phyloP scores from a whole-genome alignment of 257 asterid genomes.

The Rehmannia glutinosa region DNA sequence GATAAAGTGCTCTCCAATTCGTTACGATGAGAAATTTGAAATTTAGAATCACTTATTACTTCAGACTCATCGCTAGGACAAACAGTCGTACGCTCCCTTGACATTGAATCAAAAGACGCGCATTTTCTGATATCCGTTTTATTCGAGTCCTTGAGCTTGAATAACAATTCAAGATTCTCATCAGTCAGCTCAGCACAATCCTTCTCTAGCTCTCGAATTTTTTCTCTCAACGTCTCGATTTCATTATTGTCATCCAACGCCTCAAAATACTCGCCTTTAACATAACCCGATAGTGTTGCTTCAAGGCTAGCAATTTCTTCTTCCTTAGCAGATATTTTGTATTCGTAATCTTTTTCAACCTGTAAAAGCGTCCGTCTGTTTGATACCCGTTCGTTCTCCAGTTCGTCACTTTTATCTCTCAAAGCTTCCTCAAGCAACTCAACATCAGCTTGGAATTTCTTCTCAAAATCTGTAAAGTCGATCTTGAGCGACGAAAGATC shows the following conservation, averaged over 20 bases:
- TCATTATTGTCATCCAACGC: conserved; percentile 17
- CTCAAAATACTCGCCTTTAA: conserved; percentile 10
- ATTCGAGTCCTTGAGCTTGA: conserved; percentile 66
- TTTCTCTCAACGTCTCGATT: conserved; percentile 50
- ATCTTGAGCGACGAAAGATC: conserved; percentile 41
- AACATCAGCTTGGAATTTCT: conserved; percentile 31
- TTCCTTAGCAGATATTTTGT: conserved; percentile 40
- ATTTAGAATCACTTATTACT: conserved; percentile 49
- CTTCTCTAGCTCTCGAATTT: conserved; percentile 67
- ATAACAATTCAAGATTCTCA: conserved; percentile 76
- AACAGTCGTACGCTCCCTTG: conserved; percentile 36
- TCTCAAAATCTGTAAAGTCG: conserved; percentile 29
- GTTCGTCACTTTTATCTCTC: conserved; percentile 37
- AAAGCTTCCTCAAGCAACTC: conserved; percentile 39
- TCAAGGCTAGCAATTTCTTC: conserved; percentile 44
- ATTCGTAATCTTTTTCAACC: conserved; percentile 33
- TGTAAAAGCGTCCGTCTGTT: conserved; percentile 29
- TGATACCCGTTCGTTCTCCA: conserved; percentile 38
- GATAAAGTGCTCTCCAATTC: conserved; percentile 32
- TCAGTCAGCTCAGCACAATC: conserved; percentile 84
- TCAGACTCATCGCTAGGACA: conserved; percentile 49
- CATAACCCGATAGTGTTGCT: conserved; percentile 27
- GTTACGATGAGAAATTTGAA: conserved; percentile 20
- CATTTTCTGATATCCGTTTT: conserved; percentile 20
- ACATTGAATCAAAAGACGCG: conserved; percentile 37